Evolutionary conservation across 129 eudicot genomes (phyloP).

Genomic region (Saussurea involucrata): DNA sequence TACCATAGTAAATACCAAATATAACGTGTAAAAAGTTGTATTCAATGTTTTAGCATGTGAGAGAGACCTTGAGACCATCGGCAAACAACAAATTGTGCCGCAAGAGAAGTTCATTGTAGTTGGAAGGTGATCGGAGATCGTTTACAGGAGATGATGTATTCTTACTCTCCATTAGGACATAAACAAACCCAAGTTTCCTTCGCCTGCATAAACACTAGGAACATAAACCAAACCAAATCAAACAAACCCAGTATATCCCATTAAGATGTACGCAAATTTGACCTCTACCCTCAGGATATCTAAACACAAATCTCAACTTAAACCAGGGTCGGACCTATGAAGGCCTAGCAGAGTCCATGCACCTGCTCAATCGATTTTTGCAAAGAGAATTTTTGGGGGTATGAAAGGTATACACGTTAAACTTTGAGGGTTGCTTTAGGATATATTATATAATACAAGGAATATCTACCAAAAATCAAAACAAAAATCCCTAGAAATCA

Average conservation of each 20-base stretch:
- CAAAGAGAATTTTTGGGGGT: neutral
- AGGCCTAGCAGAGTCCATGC: neutral
- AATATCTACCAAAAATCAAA: neutral
- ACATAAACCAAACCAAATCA: neutral
- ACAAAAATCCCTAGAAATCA: neutral
- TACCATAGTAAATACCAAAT: neutral
- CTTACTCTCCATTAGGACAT: constrained; percentile 29
- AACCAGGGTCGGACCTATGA: neutral
- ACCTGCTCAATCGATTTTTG: neutral
- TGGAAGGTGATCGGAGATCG: constrained; percentile 27
- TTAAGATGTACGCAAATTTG: neutral
- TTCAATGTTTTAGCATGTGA: constrained; percentile 4
- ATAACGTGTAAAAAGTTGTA: neutral
- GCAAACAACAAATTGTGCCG: constrained; percentile 35
- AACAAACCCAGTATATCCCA: neutral
- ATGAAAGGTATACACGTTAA: neutral
- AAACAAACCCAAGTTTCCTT: constrained; percentile 4
- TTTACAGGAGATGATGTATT: constrained; percentile 6
- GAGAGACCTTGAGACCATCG: constrained; percentile 44
- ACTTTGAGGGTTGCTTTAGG: neutral
- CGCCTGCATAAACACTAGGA: constrained; percentile 16
- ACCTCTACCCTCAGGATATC: neutral
- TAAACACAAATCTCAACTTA: neutral
- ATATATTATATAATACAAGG: neutral
- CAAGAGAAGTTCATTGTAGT: constrained; percentile 42